These are phyloP conservation scores for Helianthus tuberosus DNA, from an alignment of 129 eudicot genomes.

Conservation along the genomic window DNA sequence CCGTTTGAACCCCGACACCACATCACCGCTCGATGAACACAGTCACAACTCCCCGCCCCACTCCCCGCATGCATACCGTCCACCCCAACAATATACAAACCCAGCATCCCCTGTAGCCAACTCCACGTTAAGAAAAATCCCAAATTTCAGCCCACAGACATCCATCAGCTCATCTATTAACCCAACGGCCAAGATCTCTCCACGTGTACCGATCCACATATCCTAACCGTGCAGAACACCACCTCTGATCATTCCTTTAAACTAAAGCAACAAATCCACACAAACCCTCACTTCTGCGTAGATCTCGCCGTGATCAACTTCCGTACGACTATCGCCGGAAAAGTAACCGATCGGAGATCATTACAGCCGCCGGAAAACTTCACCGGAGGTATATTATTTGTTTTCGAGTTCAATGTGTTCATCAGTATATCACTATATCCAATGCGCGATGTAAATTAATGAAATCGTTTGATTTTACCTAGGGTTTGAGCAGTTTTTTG, in stretches of 20 bases:
- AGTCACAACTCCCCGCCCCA: no score
- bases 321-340: conserved; percentile 43
- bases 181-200: conserved; percentile 25
- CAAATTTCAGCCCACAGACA: conserved; percentile 15
- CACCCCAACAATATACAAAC: conserved; percentile 17
- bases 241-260: conserved; percentile 20
- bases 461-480: conserved; percentile 15
- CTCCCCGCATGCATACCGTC: no score
- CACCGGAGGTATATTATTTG: background rate
- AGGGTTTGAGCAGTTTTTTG: conserved; percentile 22
- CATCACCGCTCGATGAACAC: no score
- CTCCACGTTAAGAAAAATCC: background rate
- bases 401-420: conserved; percentile 18
- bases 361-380: conserved; percentile 23
- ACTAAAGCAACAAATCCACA: conserved; percentile 18
- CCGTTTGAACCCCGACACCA: no score
- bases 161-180: conserved; percentile 16
- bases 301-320: conserved; percentile 47
- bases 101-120: conserved; percentile 19
- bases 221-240: conserved; percentile 31
- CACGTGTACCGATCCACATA: conserved; percentile 33
- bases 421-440: background rate
- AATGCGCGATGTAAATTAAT: conserved; percentile 13
- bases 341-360: conserved; percentile 15
- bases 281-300: conserved; percentile 24